Base-by-base conservation (phyloP, 2,329 filamentous ascomycete species). In the Lachnellula hyalina region DNA sequence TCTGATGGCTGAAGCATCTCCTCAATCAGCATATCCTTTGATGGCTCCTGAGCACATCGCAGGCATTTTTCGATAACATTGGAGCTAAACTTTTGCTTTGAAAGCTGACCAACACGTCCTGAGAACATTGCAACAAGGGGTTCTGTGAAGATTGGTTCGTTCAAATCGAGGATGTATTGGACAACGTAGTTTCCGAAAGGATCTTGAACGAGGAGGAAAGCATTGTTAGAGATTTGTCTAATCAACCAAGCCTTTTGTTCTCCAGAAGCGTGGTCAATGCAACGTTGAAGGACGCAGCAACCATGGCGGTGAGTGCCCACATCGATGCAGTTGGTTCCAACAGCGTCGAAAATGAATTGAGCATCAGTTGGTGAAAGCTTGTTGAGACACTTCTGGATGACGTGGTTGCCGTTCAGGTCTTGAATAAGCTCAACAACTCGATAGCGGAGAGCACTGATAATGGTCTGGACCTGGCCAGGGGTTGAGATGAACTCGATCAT, bases 181-280 rank as follows among this genome's bases (percentile, higher is more conserved):
- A 99, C 89, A 49, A 99, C 94, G 63, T 99, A 99, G 74, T 99
- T 99, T 68, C 94, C 94, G 65, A 96, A 99, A 0, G 94, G 93
- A 71, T 99, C 94, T 71, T 96, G 91, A 19, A 99, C 91, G 11
- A 99, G 83, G 38, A 86, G 78, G 62, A 90, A 88, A n/a, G 92
- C 90, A 69, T 96, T 87, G 52, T 85, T 79, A 1, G 92, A 96
- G 71, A 99, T 97, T 68, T 89, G 83, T 57, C 82, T 77, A 61
- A 99, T 91, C 59, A 99, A 80, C 75, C 89, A 87, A 56, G 85
- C 79, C 75, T 96, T 96, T 75, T 99, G 94, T 38, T 86, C 79
- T 56, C 90, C 91, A 49, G 90, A 89, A 35, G 94, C 93, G 72
- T 99, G 94, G 67, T 99, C 94, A 66, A 99, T 96, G 77, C 94